Percentiles rank a stretch among this genome's conserved stretches.
These are phyloP conservation scores for Lineolata rhizophorae DNA, from an alignment of 495 filamentous ascomycete genomes.

Conservation along the genomic window DNA sequence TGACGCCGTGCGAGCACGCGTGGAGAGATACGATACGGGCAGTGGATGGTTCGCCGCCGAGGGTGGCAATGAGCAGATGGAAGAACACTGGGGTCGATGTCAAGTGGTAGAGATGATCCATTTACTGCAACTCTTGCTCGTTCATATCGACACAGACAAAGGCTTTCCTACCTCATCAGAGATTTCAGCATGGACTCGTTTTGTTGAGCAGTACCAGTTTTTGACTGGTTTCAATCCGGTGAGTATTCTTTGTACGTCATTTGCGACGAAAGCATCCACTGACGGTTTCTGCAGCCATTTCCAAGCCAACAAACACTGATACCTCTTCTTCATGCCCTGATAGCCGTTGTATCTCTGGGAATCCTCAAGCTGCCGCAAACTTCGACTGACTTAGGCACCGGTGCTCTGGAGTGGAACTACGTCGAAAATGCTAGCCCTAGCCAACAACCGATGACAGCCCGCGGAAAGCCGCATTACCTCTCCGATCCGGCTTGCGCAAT, in stretches of 20 bases:
- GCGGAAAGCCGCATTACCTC: too few species aligned
- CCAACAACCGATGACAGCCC: too few species aligned
- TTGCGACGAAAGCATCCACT: conserved; percentile 6
- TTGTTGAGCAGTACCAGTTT: conserved; percentile 4
- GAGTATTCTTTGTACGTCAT: background rate
- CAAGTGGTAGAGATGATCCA: conserved; percentile 47
- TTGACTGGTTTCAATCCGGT: conserved; percentile 4
- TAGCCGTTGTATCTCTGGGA: too few species aligned
- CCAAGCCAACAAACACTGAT: conserved; percentile 28
- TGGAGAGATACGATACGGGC: conserved; percentile 24
- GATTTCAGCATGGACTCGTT: conserved; percentile 24
- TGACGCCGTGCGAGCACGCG: background rate
- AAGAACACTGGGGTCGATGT: conserved; percentile 38
- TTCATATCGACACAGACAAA: conserved; percentile 34
- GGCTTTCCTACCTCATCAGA: conserved; percentile 33
- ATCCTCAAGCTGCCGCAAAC: too few species aligned
- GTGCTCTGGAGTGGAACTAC: too few species aligned
- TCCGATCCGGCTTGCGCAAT: too few species aligned
- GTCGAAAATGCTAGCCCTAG: too few species aligned
- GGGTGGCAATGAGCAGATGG: conserved; percentile 27
- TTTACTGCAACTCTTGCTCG: conserved; percentile 50
- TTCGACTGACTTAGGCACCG: too few species aligned
- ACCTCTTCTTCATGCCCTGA: too few species aligned
- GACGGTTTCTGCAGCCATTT: conserved; percentile 20
- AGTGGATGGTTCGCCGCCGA: conserved; percentile 29